Base-by-base conservation (phyloP, 192 early-diverging fungal species). In the Martensiomyces pterosporus region DNA sequence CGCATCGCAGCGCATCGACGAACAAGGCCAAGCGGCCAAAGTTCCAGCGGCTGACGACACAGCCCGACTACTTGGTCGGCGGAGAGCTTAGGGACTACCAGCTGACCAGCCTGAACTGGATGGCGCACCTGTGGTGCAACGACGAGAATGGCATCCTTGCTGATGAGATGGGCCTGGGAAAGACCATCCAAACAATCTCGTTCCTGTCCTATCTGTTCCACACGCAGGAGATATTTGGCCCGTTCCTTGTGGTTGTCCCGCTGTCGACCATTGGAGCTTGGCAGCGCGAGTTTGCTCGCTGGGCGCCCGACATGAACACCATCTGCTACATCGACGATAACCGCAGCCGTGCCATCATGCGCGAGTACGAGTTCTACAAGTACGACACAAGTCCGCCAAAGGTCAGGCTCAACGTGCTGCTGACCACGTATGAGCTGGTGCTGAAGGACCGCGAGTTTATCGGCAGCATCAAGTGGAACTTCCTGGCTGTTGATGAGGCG, bases 91-190 rank as follows among this genome's bases (percentile, higher is more conserved):
- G 95, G 26, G 94, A 97, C 54, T 99, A 97, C 63, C 97, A 99
- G 69, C 55, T 97, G 34, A 81, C 85, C 18, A 93, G 93, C 26
- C 68, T 99, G 32, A 97, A 95, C 67, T 99, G 97, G 97, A 89
- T 94, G 85, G 91, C 91, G 3, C 81, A 86, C 47, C 70, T 98
- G 34, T 99, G 95, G 95, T 88, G 90, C 55, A 79, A 81, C 41
- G 91, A 96, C 71, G 79, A 92, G 63, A 98, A 98, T 58, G 97
- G 95, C 4, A 98, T 99, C 51, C 54, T 98, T 25, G 97, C 95
- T 0, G 95, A 98, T 57, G 95, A 98, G 73, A 84, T 87, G 90
- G 86, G 92, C 14, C 67, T 96, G 15, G 97, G 97, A 4, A 99
- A 99, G 75, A 98, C 97, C 0, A 80, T 99, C 2, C 97, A 99